A percentile compares a stretch with the other conserved stretches of the same genome.
phyloP scores from a whole-genome alignment of 2,329 filamentous ascomycete species.

The Botrytis deweyae region DNA sequence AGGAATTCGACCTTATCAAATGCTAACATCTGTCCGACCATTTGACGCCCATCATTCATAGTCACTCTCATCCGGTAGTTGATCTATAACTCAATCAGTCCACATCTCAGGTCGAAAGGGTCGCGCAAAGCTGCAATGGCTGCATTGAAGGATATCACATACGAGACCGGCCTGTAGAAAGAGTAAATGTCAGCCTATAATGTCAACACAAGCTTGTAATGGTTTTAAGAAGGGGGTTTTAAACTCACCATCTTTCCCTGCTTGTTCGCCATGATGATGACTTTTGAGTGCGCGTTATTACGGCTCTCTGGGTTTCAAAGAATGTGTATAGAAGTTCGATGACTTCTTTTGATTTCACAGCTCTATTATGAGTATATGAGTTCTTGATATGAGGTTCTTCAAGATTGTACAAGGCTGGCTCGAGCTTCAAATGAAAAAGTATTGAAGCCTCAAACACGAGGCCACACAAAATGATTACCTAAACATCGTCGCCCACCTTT shows the following conservation, averaged over 20 bases:
- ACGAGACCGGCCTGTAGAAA: slow-evolving; percentile 67
- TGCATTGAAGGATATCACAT: slow-evolving; percentile 45
- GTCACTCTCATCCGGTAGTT: slow-evolving; percentile 99
- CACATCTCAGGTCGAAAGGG: slow-evolving; percentile 12
- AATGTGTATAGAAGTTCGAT: slow-evolving; percentile 38
- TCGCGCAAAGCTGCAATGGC: slow-evolving; percentile 40
- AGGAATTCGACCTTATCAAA: slow-evolving; percentile 78
- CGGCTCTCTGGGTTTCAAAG: slow-evolving; percentile 42
- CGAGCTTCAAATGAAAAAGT: slow-evolving; percentile 18
- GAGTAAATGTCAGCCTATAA: slow-evolving; percentile 57
- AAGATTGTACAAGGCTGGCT: slow-evolving; percentile 15
- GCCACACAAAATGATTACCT: slow-evolving; percentile 19
- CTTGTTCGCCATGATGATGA: slow-evolving; percentile 77
- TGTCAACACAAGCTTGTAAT: slow-evolving; percentile 51
- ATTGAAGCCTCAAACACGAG: slow-evolving; percentile 18
- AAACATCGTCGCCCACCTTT: slow-evolving; percentile 20
- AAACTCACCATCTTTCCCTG: slow-evolving; percentile 98
- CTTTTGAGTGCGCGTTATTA: slow-evolving; percentile 40
- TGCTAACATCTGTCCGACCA: slow-evolving; percentile 96
- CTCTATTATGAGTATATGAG: slow-evolving; percentile 29
- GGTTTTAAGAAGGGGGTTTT: slow-evolving; percentile 37
- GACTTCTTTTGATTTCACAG: slow-evolving; percentile 38
- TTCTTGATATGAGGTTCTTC: slow-evolving; percentile 23
- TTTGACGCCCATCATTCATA: slow-evolving; percentile 89
- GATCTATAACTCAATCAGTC: slow-evolving; percentile 60